These are phyloP conservation scores for Fusarium sp. DNA, from an alignment of 2,329 filamentous ascomycete species.

Conservation along the genomic window DNA sequence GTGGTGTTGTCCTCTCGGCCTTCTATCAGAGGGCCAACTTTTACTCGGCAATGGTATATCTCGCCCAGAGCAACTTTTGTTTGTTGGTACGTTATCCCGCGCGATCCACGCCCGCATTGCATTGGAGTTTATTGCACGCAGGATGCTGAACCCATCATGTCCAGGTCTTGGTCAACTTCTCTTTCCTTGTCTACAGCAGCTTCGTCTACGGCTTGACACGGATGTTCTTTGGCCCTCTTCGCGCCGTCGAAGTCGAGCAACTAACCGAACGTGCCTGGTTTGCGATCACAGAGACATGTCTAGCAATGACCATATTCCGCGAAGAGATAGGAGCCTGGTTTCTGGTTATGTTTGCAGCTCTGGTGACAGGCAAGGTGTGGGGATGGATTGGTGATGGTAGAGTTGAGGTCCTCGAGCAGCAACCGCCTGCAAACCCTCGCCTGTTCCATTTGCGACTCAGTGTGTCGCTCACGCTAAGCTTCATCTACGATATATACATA, in stretches of 20 bases:
- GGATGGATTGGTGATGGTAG: constrained; percentile 97
- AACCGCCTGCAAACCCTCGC: constrained; percentile 87
- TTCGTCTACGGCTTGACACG: constrained; percentile 89
- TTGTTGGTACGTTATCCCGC: constrained; percentile 73
- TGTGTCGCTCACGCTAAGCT: constrained; percentile 79
- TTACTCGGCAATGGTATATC: constrained; percentile 96
- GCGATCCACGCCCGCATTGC: not conserved
- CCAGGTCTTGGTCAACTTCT: constrained; percentile 90
- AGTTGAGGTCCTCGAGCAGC: constrained; percentile 93
- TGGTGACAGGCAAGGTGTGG: constrained; percentile 96
- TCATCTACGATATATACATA: constrained; percentile 82
- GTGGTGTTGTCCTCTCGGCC: constrained; percentile 84
- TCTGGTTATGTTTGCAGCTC: constrained; percentile 91
- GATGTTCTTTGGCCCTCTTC: constrained; percentile 87
- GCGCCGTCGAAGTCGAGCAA: constrained; percentile 95
- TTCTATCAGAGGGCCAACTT: constrained; percentile 97
- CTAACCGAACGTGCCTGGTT: constrained; percentile 99
- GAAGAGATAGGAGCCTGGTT: constrained; percentile 96
- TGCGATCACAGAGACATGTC: constrained; percentile 92
- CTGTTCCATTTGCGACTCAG: constrained; percentile 88
- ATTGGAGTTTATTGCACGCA: not conserved
- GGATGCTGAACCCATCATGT: constrained; percentile 11
- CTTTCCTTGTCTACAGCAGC: constrained; percentile 80
- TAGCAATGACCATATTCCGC: constrained; percentile 98
- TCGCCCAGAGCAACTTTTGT: constrained; percentile 95